Evolutionary conservation across 1,139 yeast species (phyloP).

Genomic region (Taphrina pruni): DNA sequence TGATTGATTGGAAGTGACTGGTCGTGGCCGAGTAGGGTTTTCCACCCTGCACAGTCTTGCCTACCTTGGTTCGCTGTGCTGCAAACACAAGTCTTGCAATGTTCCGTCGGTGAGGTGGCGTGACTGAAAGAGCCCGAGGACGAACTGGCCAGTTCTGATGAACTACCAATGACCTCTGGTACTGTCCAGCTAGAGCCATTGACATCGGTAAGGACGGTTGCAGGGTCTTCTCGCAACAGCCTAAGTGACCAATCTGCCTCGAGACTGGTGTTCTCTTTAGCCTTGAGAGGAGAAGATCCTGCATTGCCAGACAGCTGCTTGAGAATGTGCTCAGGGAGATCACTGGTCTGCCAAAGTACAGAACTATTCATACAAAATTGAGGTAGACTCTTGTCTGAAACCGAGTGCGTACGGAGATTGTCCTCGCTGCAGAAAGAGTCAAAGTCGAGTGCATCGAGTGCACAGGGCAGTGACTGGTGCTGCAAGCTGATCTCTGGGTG

Average conservation of each 20-base stretch:
- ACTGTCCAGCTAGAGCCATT: slow-evolving; percentile 1
- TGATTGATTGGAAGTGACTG: not conserved
- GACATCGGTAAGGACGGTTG: not conserved
- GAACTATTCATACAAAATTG: not conserved
- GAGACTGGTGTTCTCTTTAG: not conserved
- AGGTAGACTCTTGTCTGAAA: not conserved
- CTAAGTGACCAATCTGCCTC: slow-evolving; percentile 4
- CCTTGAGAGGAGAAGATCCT: not conserved
- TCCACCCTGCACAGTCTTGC: too few species aligned
- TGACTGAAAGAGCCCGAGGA: too few species aligned
- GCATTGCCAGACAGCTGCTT: not conserved
- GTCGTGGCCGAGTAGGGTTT: not conserved
- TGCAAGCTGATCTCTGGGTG: slow-evolving; percentile 8
- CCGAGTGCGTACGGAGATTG: not conserved
- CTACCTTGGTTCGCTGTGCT: not conserved
- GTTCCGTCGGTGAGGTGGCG: not conserved
- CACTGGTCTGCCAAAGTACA: not conserved
- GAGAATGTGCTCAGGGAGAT: not conserved
- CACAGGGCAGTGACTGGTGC: not conserved
- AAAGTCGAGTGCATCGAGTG: slow-evolving; percentile 6
- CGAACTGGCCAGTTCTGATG: too few species aligned
- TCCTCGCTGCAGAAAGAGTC: not conserved
- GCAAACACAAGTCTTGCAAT: slow-evolving; percentile 4
- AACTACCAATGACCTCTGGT: not conserved
- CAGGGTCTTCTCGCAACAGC: not conserved